These are phyloP conservation scores for Wallacemonas collosoma DNA, from an alignment of 208 protist species.

Conservation along the genomic window DNA sequence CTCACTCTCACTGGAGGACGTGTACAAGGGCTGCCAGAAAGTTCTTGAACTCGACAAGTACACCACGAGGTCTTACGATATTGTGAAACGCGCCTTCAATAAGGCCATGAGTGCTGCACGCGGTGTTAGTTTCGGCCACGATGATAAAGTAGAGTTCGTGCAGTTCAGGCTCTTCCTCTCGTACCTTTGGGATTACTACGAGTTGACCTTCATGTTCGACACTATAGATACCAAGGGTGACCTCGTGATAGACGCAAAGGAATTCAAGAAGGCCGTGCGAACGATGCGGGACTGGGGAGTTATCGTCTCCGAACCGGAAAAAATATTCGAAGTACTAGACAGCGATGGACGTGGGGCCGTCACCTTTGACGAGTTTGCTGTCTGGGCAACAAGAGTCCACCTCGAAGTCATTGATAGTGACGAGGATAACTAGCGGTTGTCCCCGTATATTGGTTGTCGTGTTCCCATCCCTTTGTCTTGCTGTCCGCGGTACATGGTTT, in stretches of 20 bases:
- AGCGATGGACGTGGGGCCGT: slow-evolving; percentile 43
- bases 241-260: slow-evolving; percentile 33
- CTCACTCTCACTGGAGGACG: slow-evolving; percentile 39
- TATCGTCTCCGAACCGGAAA: slow-evolving; percentile 25
- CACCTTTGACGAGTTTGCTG: slow-evolving; percentile 56
- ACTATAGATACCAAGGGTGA: slow-evolving; percentile 44
- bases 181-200: slow-evolving; percentile 15
- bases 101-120: slow-evolving; percentile 9
- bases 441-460: not conserved
- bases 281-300: slow-evolving; percentile 41
- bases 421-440: slow-evolving; percentile 5
- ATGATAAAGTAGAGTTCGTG: slow-evolving; percentile 40
- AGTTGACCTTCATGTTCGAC: slow-evolving; percentile 57
- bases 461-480: not conserved
- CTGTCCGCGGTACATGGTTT: not conserved
- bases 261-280: slow-evolving; percentile 44
- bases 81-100: slow-evolving; percentile 53
- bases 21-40: slow-evolving; percentile 28
- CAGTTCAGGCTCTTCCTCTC: slow-evolving; percentile 50
- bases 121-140: slow-evolving; percentile 6
- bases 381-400: slow-evolving; percentile 33
- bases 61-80: slow-evolving; percentile 29
- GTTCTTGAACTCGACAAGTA: slow-evolving; percentile 29
- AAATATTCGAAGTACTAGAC: slow-evolving; percentile 52
- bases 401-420: slow-evolving; percentile 35